These are phyloP conservation scores for Teratosphaeria gauchensis DNA, from an alignment of 2,329 filamentous ascomycete genomes.

Conservation along the genomic window DNA sequence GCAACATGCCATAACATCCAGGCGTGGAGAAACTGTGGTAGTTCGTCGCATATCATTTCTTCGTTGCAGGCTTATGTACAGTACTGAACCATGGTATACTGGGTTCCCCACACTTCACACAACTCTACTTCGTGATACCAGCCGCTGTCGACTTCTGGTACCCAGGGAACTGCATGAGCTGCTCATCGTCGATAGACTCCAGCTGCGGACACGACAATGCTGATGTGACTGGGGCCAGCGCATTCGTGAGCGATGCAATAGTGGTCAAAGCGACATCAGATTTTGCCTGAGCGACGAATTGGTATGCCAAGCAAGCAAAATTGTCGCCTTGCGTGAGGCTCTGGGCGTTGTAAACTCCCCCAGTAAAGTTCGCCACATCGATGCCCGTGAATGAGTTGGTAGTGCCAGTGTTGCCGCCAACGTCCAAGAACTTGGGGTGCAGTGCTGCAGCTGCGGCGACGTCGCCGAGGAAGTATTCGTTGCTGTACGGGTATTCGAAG, in stretches of 20 bases:
- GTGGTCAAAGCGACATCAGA: slow-evolving; percentile 17
- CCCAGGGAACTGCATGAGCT: slow-evolving; percentile 21
- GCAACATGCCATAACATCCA: too few species aligned
- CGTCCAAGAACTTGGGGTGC: slow-evolving; percentile 22
- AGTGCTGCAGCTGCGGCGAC: slow-evolving; percentile 11
- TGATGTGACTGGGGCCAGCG: slow-evolving; percentile 7
- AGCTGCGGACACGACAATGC: slow-evolving; percentile 20
- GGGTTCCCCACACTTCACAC: neutral
- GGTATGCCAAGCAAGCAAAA: slow-evolving; percentile 28
- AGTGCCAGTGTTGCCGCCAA: slow-evolving; percentile 25
- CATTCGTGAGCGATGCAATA: slow-evolving; percentile 1
- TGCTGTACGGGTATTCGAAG: slow-evolving; percentile 20
- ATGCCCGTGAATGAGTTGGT: slow-evolving; percentile 28
- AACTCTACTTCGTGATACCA: neutral
- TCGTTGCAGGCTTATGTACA: neutral
- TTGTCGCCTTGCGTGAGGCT: slow-evolving; percentile 23
- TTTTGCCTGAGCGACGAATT: slow-evolving; percentile 25
- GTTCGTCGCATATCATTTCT: neutral
- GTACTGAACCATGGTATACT: neutral
- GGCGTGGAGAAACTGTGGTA: neutral
- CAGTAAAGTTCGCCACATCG: slow-evolving; percentile 27
- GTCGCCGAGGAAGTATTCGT: slow-evolving; percentile 22
- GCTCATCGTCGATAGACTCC: slow-evolving; percentile 15
- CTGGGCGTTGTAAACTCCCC: slow-evolving; percentile 32
- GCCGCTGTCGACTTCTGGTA: slow-evolving; percentile 10